A percentile compares a stretch with the other conserved stretches of the same genome.
phyloP scores from a whole-genome alignment of 2,329 filamentous ascomycete species.

The Pseudogymnoascus pannorum region DNA sequence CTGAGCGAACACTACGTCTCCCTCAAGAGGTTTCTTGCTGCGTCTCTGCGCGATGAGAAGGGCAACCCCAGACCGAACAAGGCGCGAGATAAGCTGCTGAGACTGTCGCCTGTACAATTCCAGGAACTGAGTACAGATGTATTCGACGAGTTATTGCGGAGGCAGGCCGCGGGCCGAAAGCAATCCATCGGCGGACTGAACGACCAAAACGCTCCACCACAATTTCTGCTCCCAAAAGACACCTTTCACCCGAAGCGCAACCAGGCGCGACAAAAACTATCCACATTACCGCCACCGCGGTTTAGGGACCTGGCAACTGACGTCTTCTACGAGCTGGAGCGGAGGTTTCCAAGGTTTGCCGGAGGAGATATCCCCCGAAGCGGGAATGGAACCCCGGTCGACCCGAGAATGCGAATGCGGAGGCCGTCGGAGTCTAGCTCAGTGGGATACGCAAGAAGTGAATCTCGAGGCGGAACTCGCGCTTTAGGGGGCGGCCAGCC shows the following conservation, averaged over 20 bases:
- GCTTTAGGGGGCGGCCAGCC: conserved; percentile 39
- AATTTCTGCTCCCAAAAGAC: conserved; percentile 74
- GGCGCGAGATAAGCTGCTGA: conserved; percentile 87
- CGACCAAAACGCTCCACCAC: conserved; percentile 46
- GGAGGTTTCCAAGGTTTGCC: conserved; percentile 77
- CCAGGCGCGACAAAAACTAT: conserved; percentile 91
- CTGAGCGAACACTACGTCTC: conserved; percentile 76
- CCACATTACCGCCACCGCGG: conserved; percentile 75
- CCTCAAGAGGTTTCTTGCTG: conserved; percentile 59
- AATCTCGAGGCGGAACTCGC: conserved; percentile 29
- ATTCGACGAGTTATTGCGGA: conserved; percentile 84
- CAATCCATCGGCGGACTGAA: conserved; percentile 43
- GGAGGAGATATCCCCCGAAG: conserved; percentile 58
- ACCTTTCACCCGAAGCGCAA: conserved; percentile 96
- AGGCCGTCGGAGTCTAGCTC: conserved; percentile 53
- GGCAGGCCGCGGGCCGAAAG: conserved; percentile 60
- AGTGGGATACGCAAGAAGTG: conserved; percentile 31
- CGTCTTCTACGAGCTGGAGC: conserved; percentile 90
- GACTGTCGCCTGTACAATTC: conserved; percentile 86
- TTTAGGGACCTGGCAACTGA: conserved; percentile 92
- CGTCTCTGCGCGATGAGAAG: conserved; percentile 66
- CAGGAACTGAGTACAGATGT: conserved; percentile 97
- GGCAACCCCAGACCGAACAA: conserved; percentile 71
- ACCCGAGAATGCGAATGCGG: conserved; percentile 24
- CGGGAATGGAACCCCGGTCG: conserved; percentile 50